Evolutionary conservation across 441 rosid species (phyloP).

Genomic region (Metrosideros polymorpha): DNA sequence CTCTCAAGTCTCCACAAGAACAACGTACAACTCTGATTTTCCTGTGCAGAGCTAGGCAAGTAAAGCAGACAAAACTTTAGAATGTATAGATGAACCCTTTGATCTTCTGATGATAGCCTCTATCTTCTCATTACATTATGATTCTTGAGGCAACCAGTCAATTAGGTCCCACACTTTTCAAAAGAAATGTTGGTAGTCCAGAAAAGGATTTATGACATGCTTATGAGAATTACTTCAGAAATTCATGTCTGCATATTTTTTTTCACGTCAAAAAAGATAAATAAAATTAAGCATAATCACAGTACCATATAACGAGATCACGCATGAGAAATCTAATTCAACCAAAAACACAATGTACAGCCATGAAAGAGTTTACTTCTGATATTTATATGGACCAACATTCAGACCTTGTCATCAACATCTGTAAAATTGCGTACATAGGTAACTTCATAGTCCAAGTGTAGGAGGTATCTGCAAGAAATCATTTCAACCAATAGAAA

Average conservation of each 20-base stretch:
- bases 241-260: neutral
- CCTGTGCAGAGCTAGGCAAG: neutral
- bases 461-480: constrained; percentile 51
- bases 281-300: neutral
- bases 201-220: neutral
- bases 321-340: neutral
- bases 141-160: neutral
- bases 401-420: constrained; percentile 65
- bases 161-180: neutral
- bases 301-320: neutral
- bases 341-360: neutral
- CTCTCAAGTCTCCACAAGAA: neutral
- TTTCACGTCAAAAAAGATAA: neutral
- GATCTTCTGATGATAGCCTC: neutral
- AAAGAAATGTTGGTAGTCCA: neutral
- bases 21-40: neutral
- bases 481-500: neutral
- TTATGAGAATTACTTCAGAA: neutral
- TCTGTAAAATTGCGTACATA: constrained; percentile 66
- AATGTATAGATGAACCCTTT: neutral
- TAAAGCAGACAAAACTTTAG: neutral
- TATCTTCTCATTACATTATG: neutral
- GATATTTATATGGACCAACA: neutral
- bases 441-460: constrained; percentile 50
- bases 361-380: neutral